phyloP scores from a whole-genome alignment of 257 asterid genomes.

The Solanum sejunctum region DNA sequence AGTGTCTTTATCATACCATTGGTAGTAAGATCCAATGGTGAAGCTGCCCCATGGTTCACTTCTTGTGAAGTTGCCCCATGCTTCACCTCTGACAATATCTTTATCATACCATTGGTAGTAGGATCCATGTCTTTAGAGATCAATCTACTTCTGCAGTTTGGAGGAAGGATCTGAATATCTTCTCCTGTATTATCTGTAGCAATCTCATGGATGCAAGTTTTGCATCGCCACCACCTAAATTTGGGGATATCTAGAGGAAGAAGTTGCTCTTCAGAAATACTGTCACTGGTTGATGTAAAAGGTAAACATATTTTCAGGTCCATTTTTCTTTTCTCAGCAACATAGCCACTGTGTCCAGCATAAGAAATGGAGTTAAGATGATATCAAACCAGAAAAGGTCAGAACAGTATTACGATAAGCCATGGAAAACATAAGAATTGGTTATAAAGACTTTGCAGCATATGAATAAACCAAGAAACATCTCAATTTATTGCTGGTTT shows the following conservation, averaged over 20 bases:
- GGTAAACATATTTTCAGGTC: conserved; percentile 31
- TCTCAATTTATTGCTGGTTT: background rate
- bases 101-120: background rate
- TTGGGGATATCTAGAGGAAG: conserved; percentile 43
- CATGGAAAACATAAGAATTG: background rate
- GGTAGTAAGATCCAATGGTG: background rate
- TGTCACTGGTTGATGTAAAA: conserved; percentile 22
- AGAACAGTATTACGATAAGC: background rate
- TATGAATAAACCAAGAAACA: background rate
- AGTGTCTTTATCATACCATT: background rate
- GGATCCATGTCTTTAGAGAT: background rate
- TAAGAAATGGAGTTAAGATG: background rate
- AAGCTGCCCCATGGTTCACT: too few relatives aligned
- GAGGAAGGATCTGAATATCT: background rate
- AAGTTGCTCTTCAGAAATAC: conserved; percentile 19
- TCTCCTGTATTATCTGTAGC: background rate
- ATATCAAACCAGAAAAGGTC: background rate
- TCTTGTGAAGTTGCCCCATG: background rate
- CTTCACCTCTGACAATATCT: background rate
- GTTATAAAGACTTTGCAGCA: background rate
- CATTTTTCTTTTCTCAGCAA: conserved; percentile 49
- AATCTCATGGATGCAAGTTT: conserved; percentile 20
- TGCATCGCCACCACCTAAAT: conserved; percentile 64
- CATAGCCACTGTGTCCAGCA: conserved; percentile 53
- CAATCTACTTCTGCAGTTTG: background rate